Conservation (phyloP, 176 grass and related monocot species). For the Cenchrus americanus region DNA sequence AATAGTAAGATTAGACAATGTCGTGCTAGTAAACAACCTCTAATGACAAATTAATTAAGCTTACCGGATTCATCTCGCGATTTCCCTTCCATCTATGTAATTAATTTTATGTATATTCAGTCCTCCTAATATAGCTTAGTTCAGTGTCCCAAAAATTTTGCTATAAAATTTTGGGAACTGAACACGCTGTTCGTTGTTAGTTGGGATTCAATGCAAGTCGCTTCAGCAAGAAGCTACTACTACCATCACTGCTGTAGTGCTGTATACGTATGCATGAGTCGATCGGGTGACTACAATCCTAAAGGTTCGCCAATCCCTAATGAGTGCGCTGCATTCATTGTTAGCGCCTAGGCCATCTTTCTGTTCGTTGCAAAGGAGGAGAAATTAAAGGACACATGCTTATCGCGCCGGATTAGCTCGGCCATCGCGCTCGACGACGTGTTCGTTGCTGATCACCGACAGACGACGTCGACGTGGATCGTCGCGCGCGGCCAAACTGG, state of each 20-base stretch:
- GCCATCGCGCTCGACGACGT: neutral
- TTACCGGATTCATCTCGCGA: no score
- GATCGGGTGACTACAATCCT: neutral
- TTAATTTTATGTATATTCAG: no score
- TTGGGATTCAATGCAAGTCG: constrained; percentile 31
- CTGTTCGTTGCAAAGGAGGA: neutral
- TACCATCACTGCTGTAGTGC: neutral
- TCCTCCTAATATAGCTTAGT: no score
- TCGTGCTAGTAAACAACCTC: no score
- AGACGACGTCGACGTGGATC: no score
- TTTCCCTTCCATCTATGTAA: no score
- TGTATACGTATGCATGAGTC: neutral
- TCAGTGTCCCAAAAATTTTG: no score
- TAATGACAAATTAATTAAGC: no score
- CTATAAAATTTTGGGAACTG: no score
- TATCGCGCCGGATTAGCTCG: neutral
- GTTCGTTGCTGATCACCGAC: neutral
- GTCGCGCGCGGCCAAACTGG: neutral
- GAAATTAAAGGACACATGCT: neutral
- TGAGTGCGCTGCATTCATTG: neutral
- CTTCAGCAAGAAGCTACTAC: neutral
- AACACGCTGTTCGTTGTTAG: neutral
- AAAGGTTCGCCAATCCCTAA: neutral
- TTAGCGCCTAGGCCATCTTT: neutral
- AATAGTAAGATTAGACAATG: no score